Base-by-base conservation (phyloP, 306 rosid genomes). In the Cyamopsis tetragonoloba region DNA sequence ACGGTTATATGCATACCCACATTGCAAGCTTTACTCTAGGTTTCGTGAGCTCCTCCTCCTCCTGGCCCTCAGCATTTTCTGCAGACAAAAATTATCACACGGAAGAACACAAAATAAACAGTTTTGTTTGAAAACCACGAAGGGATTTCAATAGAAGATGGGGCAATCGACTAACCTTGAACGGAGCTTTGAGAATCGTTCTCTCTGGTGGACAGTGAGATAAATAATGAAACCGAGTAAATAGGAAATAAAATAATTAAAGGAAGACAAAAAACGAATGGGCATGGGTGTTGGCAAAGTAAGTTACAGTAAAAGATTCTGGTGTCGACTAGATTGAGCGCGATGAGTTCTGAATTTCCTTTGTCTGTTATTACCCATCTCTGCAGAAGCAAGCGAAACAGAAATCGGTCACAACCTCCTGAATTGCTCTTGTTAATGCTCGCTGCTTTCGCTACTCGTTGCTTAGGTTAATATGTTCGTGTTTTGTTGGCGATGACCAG, bases 21-120 rank as follows among this genome's bases (percentile, higher is more conserved):
- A 92, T 92, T 23, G 96, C 95, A 70, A 92, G 96, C 73, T 87
- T 87, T 50, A 92, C 66, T 59, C 65, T 80, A 7, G 95, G 95
- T 39, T 50, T 18, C 11, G 78, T 27, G 19, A 66, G 79, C 79
- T 79, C 89, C 54, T 80, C 75, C 31, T 55, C 75, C 10, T 35
- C 49, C 17, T 55, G 34, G 13, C 14, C 88, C 38, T 82, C 92
- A 1, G 53, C 57, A n/a, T 65, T 63, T 84, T 77, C 83, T 73
- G 67, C 38, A 22, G 30, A 14, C 37, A 59, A 3, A 47, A 70
- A 32, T n/a, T 34, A 18, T 39, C 4, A 18, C 5, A 6, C 8
- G 10, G 19, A n/a, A 3, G 62, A 2, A 35, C 49, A 65, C 55
- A 64, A 62, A 67, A 50, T 64, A 50, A 79, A 54, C 48, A 74